Evolutionary conservation across 129 eudicot genomes (phyloP).

Genomic region (Flaveria brownii): DNA sequence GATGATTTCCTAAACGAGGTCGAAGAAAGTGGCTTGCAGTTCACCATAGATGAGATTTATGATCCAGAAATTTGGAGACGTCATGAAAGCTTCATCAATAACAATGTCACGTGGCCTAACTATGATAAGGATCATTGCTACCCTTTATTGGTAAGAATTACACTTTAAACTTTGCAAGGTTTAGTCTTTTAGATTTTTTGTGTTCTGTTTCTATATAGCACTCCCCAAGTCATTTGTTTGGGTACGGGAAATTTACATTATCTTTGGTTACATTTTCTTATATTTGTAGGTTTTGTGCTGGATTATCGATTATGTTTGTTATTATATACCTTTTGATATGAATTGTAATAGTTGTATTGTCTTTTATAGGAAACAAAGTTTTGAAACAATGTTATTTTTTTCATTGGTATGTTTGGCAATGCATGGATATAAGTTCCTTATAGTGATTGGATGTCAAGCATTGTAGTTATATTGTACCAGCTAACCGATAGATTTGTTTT

Average conservation of each 20-base stretch:
- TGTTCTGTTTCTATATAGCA: background rate
- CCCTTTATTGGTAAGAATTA: slow-evolving; percentile 69
- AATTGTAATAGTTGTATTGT: background rate
- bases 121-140: slow-evolving; percentile 90
- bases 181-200: background rate
- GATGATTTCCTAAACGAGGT: slow-evolving; percentile 72
- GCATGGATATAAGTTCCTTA: background rate
- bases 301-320: background rate
- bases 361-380: background rate
- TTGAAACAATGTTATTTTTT: too few species aligned
- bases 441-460: background rate
- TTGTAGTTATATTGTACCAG: too few species aligned
- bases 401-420: too few species aligned
- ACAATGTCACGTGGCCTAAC: slow-evolving; percentile 70
- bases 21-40: slow-evolving; percentile 60
- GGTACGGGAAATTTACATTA: background rate
- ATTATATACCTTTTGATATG: background rate
- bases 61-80: slow-evolving; percentile 72
- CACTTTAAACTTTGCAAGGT: slow-evolving; percentile 37
- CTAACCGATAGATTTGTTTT: too few species aligned
- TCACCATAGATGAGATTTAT: slow-evolving; percentile 65
- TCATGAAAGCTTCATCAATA: slow-evolving; percentile 50
- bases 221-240: background rate
- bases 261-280: background rate
- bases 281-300: background rate